Evolutionary conservation across 2,329 filamentous ascomycete genomes (phyloP), one percentile per base, ranked within the genome.

Genomic region (Sporothrix brasiliensis): DNA sequence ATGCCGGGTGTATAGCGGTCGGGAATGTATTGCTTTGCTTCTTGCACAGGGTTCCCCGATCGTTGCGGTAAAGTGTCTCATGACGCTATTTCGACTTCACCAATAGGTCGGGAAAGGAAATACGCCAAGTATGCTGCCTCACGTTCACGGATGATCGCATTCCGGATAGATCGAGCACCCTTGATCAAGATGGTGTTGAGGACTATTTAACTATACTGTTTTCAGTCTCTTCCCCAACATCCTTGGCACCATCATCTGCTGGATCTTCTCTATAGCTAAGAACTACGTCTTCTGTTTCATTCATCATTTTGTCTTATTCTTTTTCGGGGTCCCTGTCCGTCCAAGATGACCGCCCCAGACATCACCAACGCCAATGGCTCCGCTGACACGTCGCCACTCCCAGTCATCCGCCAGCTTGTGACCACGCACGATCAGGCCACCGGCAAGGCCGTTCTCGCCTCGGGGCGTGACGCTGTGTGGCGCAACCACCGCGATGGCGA

Each of bases 401-500:
- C 52, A 4, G 5, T 30, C 39, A 69, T 69, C 16, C 67, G 52
- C 39, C 67, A 56, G 16, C 47, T 47, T n/a, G 41, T 69, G 4
- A 69, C 67, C 24, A 61, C 41, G 6, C 67, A 69, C 44, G 53
- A 60, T 41, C 21, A 44, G 41, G 24, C 41, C 9, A 49, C 52
- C 3, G 52, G 53, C 21, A 69, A 58, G 21, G 67, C 67, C 14
- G 4, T 60, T 14, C 10, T 50, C 3, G n/a, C 30, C 13, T 49
- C 30, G 9, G 54, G 39, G 10, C 41, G 34, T 2, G 53, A 60
- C 21, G 67, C 52, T 16, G 53, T 21, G 6, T 56, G 52, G 67
- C 16, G 44, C 34, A 69, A n/a, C 39, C 21, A 30, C 14, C 67
- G 41, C 9, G 34, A 10, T 4, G 67, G 54, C 24, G 24, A 47